phyloP scores from a whole-genome alignment of 345 rosid species.

The Hibiscus mutabilis region DNA sequence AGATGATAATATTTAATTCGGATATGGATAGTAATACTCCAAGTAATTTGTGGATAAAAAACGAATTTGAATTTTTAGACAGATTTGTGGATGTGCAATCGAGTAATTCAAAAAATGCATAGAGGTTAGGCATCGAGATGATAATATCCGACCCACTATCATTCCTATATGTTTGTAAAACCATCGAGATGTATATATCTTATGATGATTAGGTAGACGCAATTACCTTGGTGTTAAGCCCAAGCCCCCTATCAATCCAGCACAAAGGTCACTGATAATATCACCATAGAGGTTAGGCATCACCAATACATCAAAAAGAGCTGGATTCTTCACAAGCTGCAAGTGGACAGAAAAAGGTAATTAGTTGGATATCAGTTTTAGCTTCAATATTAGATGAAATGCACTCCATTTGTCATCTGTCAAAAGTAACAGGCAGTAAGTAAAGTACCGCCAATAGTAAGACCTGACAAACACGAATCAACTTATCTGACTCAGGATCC shows the following conservation, averaged over 20 bases:
- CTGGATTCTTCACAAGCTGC: slow-evolving; percentile 99
- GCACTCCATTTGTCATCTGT: not conserved
- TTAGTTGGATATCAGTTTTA: not conserved
- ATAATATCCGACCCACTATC: too few relatives aligned
- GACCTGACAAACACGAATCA: too few relatives aligned
- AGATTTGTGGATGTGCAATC: too few relatives aligned
- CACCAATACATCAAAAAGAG: slow-evolving; percentile 85
- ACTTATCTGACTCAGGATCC: too few relatives aligned
- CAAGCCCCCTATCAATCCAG: slow-evolving; percentile 91
- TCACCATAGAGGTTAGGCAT: slow-evolving; percentile 99
- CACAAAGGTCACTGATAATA: slow-evolving; percentile 96
- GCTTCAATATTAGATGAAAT: not conserved
- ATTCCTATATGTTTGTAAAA: slow-evolving; percentile 3
- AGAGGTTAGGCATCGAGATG: too few relatives aligned
- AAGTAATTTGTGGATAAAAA: too few relatives aligned
- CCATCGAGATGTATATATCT: not conserved
- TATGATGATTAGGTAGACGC: not conserved
- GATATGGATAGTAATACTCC: too few relatives aligned
- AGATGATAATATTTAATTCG: too few relatives aligned
- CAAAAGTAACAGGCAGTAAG: not conserved
- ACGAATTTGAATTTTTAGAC: too few relatives aligned
- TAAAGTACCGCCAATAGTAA: not conserved
- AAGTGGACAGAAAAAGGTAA: slow-evolving; percentile 12
- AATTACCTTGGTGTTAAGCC: slow-evolving; percentile 97
- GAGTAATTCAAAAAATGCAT: too few relatives aligned